These are phyloP conservation scores for Oryza brachyantha DNA, from an alignment of 176 grass and related monocot genomes.

Conservation along the genomic window DNA sequence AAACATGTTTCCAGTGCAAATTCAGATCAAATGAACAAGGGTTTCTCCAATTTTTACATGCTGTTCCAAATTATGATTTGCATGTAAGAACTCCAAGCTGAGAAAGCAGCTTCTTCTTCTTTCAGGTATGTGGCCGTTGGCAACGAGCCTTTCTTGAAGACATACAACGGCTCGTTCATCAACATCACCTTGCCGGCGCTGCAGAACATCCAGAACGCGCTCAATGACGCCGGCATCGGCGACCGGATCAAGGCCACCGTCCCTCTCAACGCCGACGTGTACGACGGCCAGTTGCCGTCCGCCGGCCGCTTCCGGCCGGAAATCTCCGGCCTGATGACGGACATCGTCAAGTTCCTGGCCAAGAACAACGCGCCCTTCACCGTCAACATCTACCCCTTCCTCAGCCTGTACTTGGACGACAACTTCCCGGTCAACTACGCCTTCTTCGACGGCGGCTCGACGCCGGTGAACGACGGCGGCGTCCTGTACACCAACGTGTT, in stretches of 20 bases:
- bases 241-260: conserved; percentile 62
- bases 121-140: conserved; percentile 64
- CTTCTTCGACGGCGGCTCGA: conserved; percentile 64
- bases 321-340: conserved; percentile 48
- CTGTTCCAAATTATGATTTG: not conserved
- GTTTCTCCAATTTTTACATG: not conserved
- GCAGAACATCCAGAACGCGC: conserved; percentile 61
- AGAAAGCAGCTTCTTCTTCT: not conserved
- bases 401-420: conserved; percentile 68
- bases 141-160: conserved; percentile 63
- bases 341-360: conserved; percentile 70
- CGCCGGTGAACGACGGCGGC: conserved; percentile 53
- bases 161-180: conserved; percentile 59
- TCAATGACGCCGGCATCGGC: conserved; percentile 59
- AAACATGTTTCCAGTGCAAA: not conserved
- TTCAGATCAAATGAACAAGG: not conserved
- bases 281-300: conserved; percentile 47
- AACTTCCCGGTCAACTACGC: conserved; percentile 71
- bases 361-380: conserved; percentile 68
- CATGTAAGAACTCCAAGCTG: not conserved
- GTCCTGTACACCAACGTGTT: conserved; percentile 85
- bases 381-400: conserved; percentile 91
- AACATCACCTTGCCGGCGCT: conserved; percentile 57
- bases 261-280: conserved; percentile 72
- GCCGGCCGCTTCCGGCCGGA: conserved; percentile 54